phyloP scores from a whole-genome alignment of 2,329 filamentous ascomycete species.

The Bipolaris victoriae region DNA sequence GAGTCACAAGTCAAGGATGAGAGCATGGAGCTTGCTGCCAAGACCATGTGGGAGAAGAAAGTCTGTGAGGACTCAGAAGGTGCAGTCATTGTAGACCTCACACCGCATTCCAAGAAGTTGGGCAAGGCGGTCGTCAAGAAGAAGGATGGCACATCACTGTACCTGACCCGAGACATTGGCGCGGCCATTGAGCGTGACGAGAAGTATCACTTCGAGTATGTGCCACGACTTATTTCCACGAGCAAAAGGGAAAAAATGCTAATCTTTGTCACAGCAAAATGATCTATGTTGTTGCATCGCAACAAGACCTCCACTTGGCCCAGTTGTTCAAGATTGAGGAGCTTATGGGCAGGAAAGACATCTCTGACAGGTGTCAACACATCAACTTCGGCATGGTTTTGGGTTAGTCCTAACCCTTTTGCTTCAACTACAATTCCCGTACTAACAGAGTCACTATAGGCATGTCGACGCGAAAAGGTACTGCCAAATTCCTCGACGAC shows the following conservation, averaged over 20 bases:
- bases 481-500: slow-evolving; percentile 60
- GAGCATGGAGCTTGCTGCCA: slow-evolving; percentile 66
- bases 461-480: slow-evolving; percentile 68
- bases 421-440: too few species aligned
- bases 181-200: slow-evolving; percentile 68
- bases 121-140: slow-evolving; percentile 71
- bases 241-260: not conserved
- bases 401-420: slow-evolving; percentile 42
- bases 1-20: slow-evolving; percentile 70
- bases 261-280: slow-evolving; percentile 54
- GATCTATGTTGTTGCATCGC: slow-evolving; percentile 70
- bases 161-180: slow-evolving; percentile 73
- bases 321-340: slow-evolving; percentile 71
- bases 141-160: slow-evolving; percentile 70
- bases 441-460: slow-evolving; percentile 12
- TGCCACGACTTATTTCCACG: not conserved
- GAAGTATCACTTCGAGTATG: slow-evolving; percentile 64
- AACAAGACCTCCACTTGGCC: slow-evolving; percentile 69
- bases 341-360: slow-evolving; percentile 65
- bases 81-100: slow-evolving; percentile 71
- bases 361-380: slow-evolving; percentile 65
- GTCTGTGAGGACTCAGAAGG: slow-evolving; percentile 70
- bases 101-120: slow-evolving; percentile 71
- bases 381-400: slow-evolving; percentile 72
- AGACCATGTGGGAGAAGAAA: slow-evolving; percentile 63